Conservation (phyloP, 163 green algal species). For the Scenedesmus sp. region DNA sequence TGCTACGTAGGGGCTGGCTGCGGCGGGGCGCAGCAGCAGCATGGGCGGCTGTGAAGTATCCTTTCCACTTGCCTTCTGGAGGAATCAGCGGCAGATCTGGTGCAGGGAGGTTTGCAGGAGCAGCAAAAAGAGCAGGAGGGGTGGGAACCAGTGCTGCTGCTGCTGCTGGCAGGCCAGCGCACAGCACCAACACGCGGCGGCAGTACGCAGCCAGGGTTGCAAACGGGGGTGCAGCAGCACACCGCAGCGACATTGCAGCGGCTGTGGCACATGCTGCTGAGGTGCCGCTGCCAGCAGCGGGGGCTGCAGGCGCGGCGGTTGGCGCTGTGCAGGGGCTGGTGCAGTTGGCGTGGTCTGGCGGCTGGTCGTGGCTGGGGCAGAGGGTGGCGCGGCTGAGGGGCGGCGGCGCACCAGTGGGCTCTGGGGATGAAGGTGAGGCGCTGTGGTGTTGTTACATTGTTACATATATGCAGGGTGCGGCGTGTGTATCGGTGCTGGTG, state of each 20-base stretch:
- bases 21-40: background rate
- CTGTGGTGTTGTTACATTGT: too few species aligned
- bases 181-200: background rate
- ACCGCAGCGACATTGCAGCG: background rate
- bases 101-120: background rate
- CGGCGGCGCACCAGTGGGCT: slow-evolving; percentile 11
- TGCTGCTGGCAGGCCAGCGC: background rate
- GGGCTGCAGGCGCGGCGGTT: background rate
- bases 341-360: background rate
- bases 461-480: too few species aligned
- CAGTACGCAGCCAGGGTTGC: background rate
- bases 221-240: background rate
- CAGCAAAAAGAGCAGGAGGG: background rate
- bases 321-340: background rate
- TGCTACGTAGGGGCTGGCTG: slow-evolving; percentile 9
- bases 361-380: slow-evolving; percentile 7
- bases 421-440: slow-evolving; percentile 21
- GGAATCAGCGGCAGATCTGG: background rate
- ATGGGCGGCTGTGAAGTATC: background rate
- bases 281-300: background rate
- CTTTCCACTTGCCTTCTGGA: background rate
- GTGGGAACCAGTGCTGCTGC: background rate
- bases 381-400: background rate
- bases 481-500: too few species aligned
- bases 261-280: background rate